phyloP scores from a whole-genome alignment of 345 rosid species.

The Eucalyptus globulus region DNA sequence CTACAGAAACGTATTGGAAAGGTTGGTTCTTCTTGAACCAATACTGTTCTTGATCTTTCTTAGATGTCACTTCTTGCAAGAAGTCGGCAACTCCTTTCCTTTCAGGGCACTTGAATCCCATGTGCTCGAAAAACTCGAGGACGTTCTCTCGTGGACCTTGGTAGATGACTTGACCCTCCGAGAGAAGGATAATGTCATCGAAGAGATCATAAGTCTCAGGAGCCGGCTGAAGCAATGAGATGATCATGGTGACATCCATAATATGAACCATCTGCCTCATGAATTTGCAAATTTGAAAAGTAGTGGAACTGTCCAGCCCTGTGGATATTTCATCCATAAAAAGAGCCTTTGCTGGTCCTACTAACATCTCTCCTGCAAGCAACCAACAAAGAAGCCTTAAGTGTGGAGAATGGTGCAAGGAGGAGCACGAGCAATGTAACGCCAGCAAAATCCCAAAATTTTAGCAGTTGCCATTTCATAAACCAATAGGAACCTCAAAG shows the following conservation, averaged over 20 bases:
- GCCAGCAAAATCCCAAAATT: background rate
- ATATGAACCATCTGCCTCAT: slow-evolving; percentile 64
- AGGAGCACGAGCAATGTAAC: background rate
- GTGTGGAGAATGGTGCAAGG: background rate
- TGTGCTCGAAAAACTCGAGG: slow-evolving; percentile 52
- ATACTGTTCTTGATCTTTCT: slow-evolving; percentile 72
- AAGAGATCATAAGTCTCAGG: slow-evolving; percentile 75
- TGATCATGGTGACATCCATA: slow-evolving; percentile 45
- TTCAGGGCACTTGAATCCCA: slow-evolving; percentile 37
- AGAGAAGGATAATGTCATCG: slow-evolving; percentile 59
- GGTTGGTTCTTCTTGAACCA: slow-evolving; percentile 46
- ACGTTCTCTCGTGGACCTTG: slow-evolving; percentile 60
- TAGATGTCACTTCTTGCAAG: slow-evolving; percentile 24
- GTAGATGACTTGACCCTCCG: slow-evolving; percentile 61
- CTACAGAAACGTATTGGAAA: slow-evolving; percentile 31
- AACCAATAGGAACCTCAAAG: background rate
- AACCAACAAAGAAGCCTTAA: background rate
- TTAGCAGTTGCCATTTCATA: background rate
- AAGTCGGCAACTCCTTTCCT: background rate
- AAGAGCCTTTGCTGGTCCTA: background rate
- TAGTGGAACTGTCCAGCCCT: slow-evolving; percentile 3
- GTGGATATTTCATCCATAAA: slow-evolving; percentile 5
- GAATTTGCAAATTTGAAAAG: slow-evolving; percentile 60
- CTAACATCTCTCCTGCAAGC: background rate
- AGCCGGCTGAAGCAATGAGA: slow-evolving; percentile 81